phyloP scores from a whole-genome alignment of 208 protist species.

The Acanthamoeba comandoni region DNA sequence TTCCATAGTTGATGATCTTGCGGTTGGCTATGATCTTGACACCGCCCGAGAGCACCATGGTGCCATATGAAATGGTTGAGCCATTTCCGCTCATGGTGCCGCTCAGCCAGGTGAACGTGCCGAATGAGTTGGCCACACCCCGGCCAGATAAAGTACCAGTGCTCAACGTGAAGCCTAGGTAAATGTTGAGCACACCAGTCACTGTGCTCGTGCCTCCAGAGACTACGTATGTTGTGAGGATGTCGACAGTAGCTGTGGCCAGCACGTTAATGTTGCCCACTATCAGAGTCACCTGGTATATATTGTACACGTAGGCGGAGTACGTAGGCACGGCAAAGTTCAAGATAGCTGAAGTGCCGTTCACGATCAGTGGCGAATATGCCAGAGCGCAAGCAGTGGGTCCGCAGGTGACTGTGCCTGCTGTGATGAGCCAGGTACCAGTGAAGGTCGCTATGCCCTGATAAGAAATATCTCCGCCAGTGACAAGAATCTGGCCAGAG shows the following conservation, averaged over 20 bases:
- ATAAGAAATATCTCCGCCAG: constrained; percentile 22
- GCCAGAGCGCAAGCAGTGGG: constrained; percentile 27
- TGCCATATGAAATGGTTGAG: constrained; percentile 41
- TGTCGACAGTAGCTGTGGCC: constrained; percentile 19
- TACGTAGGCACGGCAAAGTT: constrained; percentile 1
- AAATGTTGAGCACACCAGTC: constrained; percentile 18
- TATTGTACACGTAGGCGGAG: no score
- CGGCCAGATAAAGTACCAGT: constrained; percentile 49
- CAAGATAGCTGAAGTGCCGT: not conserved
- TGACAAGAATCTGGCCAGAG: constrained; percentile 25
- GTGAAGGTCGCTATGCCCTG: not conserved
- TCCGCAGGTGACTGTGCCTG: constrained; percentile 23
- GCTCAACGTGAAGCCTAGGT: constrained; percentile 65
- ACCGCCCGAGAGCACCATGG: constrained; percentile 43
- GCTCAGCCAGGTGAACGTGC: constrained; percentile 68
- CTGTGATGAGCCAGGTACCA: not conserved
- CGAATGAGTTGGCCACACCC: constrained; percentile 19
- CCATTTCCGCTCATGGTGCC: constrained; percentile 54
- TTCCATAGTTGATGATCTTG: constrained; percentile 40
- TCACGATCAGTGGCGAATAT: constrained; percentile 14
- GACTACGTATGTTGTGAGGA: constrained; percentile 6
- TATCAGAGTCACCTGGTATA: no score
- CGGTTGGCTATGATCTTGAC: constrained; percentile 34
- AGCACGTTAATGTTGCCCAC: constrained; percentile 32
- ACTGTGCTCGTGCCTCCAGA: constrained; percentile 60